Evolutionary conservation across 2,329 filamentous ascomycete species (phyloP).

Genomic region (Saccharata proteae): DNA sequence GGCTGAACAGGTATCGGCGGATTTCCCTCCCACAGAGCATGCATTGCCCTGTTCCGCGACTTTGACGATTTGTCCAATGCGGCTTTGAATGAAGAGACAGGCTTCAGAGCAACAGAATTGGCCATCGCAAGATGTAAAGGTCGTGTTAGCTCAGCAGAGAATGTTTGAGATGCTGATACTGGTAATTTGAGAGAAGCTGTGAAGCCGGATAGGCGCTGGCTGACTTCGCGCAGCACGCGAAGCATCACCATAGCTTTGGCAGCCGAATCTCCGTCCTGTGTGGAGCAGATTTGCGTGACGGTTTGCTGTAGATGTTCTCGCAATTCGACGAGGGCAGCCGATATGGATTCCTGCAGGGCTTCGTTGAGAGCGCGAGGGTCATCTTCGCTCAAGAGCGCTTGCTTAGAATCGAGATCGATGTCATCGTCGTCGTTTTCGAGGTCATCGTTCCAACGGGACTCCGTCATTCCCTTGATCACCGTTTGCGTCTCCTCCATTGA

Average conservation of each 20-base stretch:
- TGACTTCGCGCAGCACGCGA: slow-evolving; percentile 62
- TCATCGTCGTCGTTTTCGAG: slow-evolving; percentile 61
- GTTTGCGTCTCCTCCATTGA: slow-evolving; percentile 55
- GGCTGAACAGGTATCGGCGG: slow-evolving; percentile 67
- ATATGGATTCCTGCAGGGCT: slow-evolving; percentile 44
- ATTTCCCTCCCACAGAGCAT: slow-evolving; percentile 70
- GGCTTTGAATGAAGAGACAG: slow-evolving; percentile 31
- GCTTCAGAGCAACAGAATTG: slow-evolving; percentile 35
- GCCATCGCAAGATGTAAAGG: slow-evolving; percentile 53
- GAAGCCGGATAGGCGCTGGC: slow-evolving; percentile 46
- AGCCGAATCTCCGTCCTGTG: not conserved
- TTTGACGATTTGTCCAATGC: slow-evolving; percentile 33
- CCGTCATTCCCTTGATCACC: slow-evolving; percentile 52
- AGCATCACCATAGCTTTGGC: slow-evolving; percentile 50
- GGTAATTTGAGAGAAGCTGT: slow-evolving; percentile 17
- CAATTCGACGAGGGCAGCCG: slow-evolving; percentile 40
- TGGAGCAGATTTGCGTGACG: too few relatives aligned
- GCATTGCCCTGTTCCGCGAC: slow-evolving; percentile 44
- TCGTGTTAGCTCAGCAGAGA: slow-evolving; percentile 43
- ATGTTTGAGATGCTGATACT: slow-evolving; percentile 16
- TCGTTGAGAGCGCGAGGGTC: slow-evolving; percentile 55
- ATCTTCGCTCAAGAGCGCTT: slow-evolving; percentile 57
- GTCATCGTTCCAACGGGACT: slow-evolving; percentile 65
- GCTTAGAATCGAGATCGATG: slow-evolving; percentile 52
- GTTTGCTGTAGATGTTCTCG: too few relatives aligned